A percentile compares a stretch with the other conserved stretches of the same genome.
These are phyloP conservation scores for Nemania abortiva DNA, from an alignment of 2,329 filamentous ascomycete genomes.

Conservation along the genomic window DNA sequence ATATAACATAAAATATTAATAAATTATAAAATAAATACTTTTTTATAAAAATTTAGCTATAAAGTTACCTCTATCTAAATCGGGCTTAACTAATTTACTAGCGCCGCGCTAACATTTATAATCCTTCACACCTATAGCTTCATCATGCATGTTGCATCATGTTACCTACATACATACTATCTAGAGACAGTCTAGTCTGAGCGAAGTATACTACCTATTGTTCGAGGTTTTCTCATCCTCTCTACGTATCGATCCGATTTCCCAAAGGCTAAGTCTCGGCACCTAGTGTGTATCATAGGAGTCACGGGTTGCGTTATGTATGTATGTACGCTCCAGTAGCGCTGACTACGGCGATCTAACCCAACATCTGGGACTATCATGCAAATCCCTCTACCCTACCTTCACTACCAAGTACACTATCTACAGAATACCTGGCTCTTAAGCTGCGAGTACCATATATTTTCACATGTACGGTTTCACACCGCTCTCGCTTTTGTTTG, in stretches of 20 bases:
- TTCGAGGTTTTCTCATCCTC: background rate
- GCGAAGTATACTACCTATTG: background rate
- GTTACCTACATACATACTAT: background rate
- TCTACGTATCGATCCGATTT: background rate
- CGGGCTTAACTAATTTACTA: no score
- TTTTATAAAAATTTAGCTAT: no score
- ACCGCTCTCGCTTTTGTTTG: slow-evolving; percentile 25
- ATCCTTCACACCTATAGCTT: no score
- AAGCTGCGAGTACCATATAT: background rate
- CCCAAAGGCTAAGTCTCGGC: background rate
- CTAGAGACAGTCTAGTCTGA: background rate
- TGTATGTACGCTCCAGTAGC: no score
- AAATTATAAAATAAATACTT: no score
- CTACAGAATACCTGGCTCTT: background rate
- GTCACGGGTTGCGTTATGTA: background rate
- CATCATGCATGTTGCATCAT: slow-evolving; percentile 26
- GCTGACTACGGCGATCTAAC: background rate
- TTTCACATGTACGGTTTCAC: slow-evolving; percentile 15
- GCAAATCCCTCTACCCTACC: background rate
- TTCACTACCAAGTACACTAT: no score
- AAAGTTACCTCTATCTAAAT: no score
- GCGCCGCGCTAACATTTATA: no score
- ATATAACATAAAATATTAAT: no score
- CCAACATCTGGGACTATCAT: background rate
- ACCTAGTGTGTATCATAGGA: background rate